Base-by-base conservation (phyloP, 257 asterid species). In the Coffea eugenioides region DNA sequence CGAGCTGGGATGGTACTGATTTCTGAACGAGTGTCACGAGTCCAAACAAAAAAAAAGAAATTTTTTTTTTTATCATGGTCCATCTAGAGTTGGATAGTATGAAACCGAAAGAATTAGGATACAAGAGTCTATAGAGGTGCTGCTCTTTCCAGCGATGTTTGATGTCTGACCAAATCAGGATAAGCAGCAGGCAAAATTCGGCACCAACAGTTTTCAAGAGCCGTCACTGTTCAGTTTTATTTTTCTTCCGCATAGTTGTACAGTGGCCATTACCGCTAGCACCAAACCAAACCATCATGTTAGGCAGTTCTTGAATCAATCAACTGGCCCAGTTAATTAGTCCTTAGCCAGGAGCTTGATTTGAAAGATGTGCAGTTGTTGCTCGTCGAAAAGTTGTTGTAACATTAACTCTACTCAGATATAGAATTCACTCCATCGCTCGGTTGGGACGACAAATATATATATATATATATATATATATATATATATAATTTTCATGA, bases 111-210 rank as follows among this genome's bases (percentile, higher is more conserved):
- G 73, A 69, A 18, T 69, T 6, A 69, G 8, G 73, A 18, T 39
- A 69, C 39, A 36, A 16, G 4, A 15, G 20, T 25, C 43, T 5
- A 48, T 71, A 8, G 45, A 12, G 27, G 70, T 3, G 25, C 18
- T n/a, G 61, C 43, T 39, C 84, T 82, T 82, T 82, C n/a, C 20
- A n/a, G 31, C 76, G 84, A 76, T 43, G 78, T 61, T 48, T 39
- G 71, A 4, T 81, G 84, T 65, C 75, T 71, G 64, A n/a, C 80
- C 25, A 77, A 59, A 81, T 76, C 48, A 61, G 1, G 75, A 69
- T 20, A 4, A 9, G 12, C 11, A 52, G 64, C 65, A 68, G 75
- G 66, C 67, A 39, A 43, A 62, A 77, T 77, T 77, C 8, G 78
- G 71, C 61, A 77, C 6, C n/a, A 51, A 23, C 13, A 21, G 65